Evolutionary conservation across 2,329 filamentous ascomycete species (phyloP).

Genomic region (Fusarium sambucinum): DNA sequence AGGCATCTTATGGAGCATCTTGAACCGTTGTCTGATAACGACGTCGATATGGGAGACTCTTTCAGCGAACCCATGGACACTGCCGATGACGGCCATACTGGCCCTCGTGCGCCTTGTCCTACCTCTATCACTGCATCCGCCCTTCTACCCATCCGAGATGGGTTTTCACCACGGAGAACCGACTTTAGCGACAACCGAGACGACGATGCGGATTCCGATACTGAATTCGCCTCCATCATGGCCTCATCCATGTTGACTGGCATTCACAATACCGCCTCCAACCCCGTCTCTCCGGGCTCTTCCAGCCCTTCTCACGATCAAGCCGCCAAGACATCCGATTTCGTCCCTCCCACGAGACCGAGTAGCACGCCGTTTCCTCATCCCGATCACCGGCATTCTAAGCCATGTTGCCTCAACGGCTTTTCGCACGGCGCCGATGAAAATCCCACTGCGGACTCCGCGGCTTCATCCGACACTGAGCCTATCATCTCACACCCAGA

Average conservation of each 20-base stretch:
- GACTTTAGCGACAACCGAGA: constrained; percentile 29
- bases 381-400: constrained; percentile 60
- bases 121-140: constrained; percentile 40
- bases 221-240: constrained; percentile 55
- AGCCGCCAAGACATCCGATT: constrained; percentile 55
- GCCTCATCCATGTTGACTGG: constrained; percentile 53
- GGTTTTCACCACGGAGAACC: constrained; percentile 36
- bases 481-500: constrained; percentile 34
- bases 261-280: constrained; percentile 60
- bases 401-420: constrained; percentile 47
- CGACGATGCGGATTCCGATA: constrained; percentile 45
- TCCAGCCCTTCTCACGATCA: constrained; percentile 65
- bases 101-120: constrained; percentile 34
- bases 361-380: constrained; percentile 72
- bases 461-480: constrained; percentile 36
- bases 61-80: constrained; percentile 48
- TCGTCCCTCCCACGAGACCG: constrained; percentile 59
- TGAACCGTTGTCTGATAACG: constrained; percentile 40
- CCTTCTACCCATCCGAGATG: constrained; percentile 44
- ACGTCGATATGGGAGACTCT: constrained; percentile 40
- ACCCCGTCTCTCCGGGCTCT: constrained; percentile 66
- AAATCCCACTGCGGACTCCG: constrained; percentile 29
- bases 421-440: constrained; percentile 43
- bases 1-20: constrained; percentile 43
- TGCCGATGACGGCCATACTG: constrained; percentile 37